A percentile compares a stretch with the other conserved stretches of the same genome.
These are phyloP conservation scores for Apiotrichum porosum DNA, from an alignment of 1,284 basidiomycete species.

Conservation along the genomic window DNA sequence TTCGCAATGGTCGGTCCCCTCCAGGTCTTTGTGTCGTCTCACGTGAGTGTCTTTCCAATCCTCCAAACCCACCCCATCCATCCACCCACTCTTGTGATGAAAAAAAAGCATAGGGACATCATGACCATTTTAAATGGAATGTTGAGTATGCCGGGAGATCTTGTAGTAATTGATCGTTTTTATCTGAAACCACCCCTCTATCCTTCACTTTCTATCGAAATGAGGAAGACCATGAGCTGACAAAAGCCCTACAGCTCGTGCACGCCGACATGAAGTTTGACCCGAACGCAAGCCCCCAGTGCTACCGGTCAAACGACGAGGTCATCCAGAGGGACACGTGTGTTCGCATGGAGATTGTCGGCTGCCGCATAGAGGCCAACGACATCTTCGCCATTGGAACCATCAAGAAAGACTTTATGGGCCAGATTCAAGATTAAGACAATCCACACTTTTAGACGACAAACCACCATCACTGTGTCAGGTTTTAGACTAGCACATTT, in stretches of 20 bases:
- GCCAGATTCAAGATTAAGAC: conserved; percentile 61
- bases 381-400: conserved; percentile 92
- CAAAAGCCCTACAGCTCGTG: conserved; percentile 60
- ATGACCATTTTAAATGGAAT: conserved; percentile 25
- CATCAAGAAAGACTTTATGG: conserved; percentile 90
- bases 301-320: conserved; percentile 83
- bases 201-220: conserved; percentile 2
- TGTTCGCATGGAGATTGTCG: conserved; percentile 91
- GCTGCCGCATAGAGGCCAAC: conserved; percentile 92
- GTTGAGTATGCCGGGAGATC: conserved; percentile 49
- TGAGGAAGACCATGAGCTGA: conserved; percentile 10
- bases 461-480: too few species aligned
- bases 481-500: neutral
- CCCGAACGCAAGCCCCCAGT: conserved; percentile 86
- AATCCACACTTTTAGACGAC: neutral
- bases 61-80: neutral
- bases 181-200: conserved; percentile 26
- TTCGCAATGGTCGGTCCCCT: conserved; percentile 94
- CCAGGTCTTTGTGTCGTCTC: conserved; percentile 86
- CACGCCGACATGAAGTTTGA: conserved; percentile 90
- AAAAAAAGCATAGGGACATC: conserved; percentile 42
- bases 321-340: conserved; percentile 90
- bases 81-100: conserved; percentile 24
- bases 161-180: conserved; percentile 49
- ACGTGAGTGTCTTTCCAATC: conserved; percentile 57